A percentile compares a stretch with the other conserved stretches of the same genome.
These are phyloP conservation scores for Tuber aestivum DNA, from an alignment of 495 filamentous ascomycete species.

Conservation along the genomic window DNA sequence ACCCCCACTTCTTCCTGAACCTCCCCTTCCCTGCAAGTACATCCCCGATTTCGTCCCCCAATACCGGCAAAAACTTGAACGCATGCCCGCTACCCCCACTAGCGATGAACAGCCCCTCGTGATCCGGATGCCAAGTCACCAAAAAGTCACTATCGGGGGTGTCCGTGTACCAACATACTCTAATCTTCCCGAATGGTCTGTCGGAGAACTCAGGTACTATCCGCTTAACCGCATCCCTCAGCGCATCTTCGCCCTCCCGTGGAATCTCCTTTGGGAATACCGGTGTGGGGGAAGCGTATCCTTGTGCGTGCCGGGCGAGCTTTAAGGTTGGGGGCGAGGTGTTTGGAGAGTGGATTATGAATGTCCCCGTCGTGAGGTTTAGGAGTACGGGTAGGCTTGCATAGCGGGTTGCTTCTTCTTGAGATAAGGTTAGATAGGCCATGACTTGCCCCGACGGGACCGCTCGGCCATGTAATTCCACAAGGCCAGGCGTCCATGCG, in stretches of 20 bases:
- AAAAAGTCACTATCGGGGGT: constrained; percentile 76
- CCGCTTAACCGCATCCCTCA: constrained; percentile 56
- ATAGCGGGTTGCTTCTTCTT: constrained; percentile 60
- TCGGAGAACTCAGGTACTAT: constrained; percentile 59
- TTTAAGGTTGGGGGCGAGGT: constrained; percentile 66
- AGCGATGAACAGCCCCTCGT: constrained; percentile 65
- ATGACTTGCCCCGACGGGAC: constrained; percentile 75
- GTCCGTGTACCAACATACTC: constrained; percentile 87
- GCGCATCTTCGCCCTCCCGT: constrained; percentile 55
- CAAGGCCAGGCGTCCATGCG: constrained; percentile 70
- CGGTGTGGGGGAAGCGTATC: constrained; percentile 51
- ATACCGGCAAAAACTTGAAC: constrained; percentile 82
- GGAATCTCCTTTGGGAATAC: constrained; percentile 45
- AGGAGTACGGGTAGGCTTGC: constrained; percentile 65
- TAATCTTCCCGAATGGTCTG: constrained; percentile 60
- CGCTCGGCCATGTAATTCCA: constrained; percentile 71
- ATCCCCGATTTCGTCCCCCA: constrained; percentile 72
- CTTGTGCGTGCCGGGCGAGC: constrained; percentile 73
- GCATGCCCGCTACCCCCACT: constrained; percentile 82
- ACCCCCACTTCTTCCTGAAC: constrained; percentile 63
- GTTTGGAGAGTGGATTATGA: constrained; percentile 53
- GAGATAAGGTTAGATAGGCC: constrained; percentile 65
- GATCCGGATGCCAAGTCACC: constrained; percentile 65
- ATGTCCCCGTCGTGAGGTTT: constrained; percentile 62
- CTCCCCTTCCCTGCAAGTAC: constrained; percentile 55